Evolutionary conservation across 306 rosid genomes (phyloP), one percentile per base, ranked within the genome.

Genomic region (Dalbergia oliveri): DNA sequence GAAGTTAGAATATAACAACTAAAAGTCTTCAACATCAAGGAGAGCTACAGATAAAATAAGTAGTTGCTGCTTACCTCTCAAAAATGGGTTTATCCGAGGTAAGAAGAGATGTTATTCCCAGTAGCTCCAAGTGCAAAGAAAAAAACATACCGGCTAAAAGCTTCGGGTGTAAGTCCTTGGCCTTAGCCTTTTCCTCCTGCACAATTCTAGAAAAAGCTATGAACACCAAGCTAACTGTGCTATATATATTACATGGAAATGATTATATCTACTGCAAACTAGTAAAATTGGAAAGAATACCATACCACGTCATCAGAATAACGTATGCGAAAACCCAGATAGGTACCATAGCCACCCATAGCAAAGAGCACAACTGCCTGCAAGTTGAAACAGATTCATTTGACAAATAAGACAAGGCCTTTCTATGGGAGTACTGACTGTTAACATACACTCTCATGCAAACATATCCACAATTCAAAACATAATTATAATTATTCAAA

Each of bases 311-410:
- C 80, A 69, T 93, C 91, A 14, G 97, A 88, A 80, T 67, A 91
- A 0, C 97, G 94, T 39, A 94, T 94, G 6, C 91, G 92, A 70
- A 91, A 94, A 41, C 99, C 97, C 0, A 93, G 90, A 80, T 94
- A 94, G 26, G 99, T 88, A 81, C 97, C 97, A 74, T 94, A 94
- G 86, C 99, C 97, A 70, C 99, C 99, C 97, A 94, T 94, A 15
- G 99, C 97, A 61, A 94, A 90, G 26, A 94, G 97, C 86, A 94
- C 97, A 16, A 94, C 95, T 15, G 99, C 97, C 97, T 94, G 85
- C 78, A 76, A 37, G 10, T 26, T 14, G 23, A 14, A 4, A 74
- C 43, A 8, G 80, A 69, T 67, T 53, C 11, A 49, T 47, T 47
- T 59, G 18, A 62, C 47, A 64, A 33, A 68, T 44, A 41, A 35